Base-by-base conservation (phyloP, 129 eudicot species). In the Tagetes patula region DNA sequence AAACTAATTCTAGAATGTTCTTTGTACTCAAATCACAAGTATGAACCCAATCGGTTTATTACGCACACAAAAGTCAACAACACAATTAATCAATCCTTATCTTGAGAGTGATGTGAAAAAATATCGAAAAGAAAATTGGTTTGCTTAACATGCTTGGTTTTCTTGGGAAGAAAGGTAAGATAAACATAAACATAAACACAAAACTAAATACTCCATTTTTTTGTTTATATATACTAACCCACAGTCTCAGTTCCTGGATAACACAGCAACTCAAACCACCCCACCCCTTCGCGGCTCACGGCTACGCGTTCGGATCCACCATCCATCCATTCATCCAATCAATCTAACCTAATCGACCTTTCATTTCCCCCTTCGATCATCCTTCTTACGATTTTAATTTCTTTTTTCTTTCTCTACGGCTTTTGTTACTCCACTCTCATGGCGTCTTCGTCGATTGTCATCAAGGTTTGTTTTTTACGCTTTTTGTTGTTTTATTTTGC, bases 251-350 rank as follows among this genome's bases (percentile, higher is more conserved):
- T 66, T 5, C 59, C 59, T 52, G 66, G 54, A 66, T 33, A 73
- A 66, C 73, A 50, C 37, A 31, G 73, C 66, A 55, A 75, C 59
- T 6, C 31, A 20, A 20, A 20, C 27, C 27, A 20, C 27, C 27
- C 54, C 13, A 65, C 65, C 79, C 45, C 73, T 54, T 75, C 73
- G 80, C 79, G 80, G 80, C 80, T 75, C 56, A 75, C 80, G 80
- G 80, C 80, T 75, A 75, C 80, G 80, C 80, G 80, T 41, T 7
- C 39, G 43, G 50, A 64, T 73, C 77, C 39, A 55, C 30, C 2
- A 1, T 30, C 20, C 40, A 49, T 50, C 39, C 52, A 65, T 30
- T 13, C 61, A 49, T 50, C 39, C 52, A 65, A 8, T 13, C 61
- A 49, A 40, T 53, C 72, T 8, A 54, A 65, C 36, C 69, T 60